Evolutionary conservation across 371 early-diverging fungal species (phyloP).

Genomic region (Circinella umbellata): DNA sequence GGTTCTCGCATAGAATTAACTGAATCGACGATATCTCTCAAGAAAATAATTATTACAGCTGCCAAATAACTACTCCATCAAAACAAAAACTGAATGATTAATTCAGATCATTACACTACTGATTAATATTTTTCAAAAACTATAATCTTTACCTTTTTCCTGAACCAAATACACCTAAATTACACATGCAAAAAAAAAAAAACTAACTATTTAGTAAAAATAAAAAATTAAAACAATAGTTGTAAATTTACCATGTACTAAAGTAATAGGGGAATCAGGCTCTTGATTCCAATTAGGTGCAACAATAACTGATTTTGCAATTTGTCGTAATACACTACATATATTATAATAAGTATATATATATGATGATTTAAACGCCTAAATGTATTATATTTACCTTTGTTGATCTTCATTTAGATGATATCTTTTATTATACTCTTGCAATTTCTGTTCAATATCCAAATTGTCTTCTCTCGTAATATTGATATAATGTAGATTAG

Average conservation of each 20-base stretch:
- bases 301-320: conserved; percentile 59
- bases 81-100: background rate
- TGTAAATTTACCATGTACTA: conserved; percentile 54
- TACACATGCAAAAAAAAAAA: background rate
- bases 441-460: conserved; percentile 45
- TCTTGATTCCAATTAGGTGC: conserved; percentile 53
- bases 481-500: conserved; percentile 35
- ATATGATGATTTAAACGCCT: no score
- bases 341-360: conserved; percentile 4
- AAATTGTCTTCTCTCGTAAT: conserved; percentile 49
- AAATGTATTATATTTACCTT: conserved; percentile 18
- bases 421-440: conserved; percentile 43
- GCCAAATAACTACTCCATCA: conserved; percentile 64
- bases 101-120: background rate
- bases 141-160: conserved; percentile 68
- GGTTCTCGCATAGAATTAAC: conserved; percentile 38
- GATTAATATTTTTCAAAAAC: no score
- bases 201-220: background rate
- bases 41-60: conserved; percentile 76
- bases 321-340: conserved; percentile 55
- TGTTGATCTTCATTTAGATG: conserved; percentile 71
- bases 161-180: conserved; percentile 74
- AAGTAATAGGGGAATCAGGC: conserved; percentile 37
- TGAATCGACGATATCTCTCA: conserved; percentile 63
- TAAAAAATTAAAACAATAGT: no score